phyloP scores from a whole-genome alignment of 345 rosid species.

The Cardamine resedifolia region DNA sequence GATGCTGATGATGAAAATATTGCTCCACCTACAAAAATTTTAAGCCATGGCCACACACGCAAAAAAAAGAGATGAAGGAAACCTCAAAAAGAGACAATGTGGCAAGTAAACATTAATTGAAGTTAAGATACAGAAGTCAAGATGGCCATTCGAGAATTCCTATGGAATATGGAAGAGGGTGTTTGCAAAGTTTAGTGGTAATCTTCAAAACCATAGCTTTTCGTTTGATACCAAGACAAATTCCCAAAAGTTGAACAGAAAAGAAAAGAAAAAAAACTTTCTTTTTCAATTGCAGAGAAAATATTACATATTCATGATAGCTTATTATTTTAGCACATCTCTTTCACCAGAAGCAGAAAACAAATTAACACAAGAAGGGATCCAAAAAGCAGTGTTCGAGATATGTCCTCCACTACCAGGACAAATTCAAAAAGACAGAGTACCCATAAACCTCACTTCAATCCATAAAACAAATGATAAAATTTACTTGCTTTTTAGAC shows the following conservation, averaged over 20 bases:
- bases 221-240: not conserved
- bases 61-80: not conserved
- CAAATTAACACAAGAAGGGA: not conserved
- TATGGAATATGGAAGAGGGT: not conserved
- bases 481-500: not conserved
- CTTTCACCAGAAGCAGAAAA: not conserved
- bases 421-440: slow-evolving; percentile 17
- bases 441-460: not conserved
- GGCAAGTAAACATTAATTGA: not conserved
- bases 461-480: slow-evolving; percentile 11
- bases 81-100: not conserved
- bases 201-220: slow-evolving; percentile 1
- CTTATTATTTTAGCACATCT: not conserved
- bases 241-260: not conserved
- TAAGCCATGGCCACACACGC: not conserved
- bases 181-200: not conserved
- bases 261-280: not conserved
- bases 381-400: slow-evolving; percentile 2
- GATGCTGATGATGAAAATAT: slow-evolving; percentile 3
- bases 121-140: not conserved
- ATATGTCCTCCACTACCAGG: slow-evolving; percentile 31
- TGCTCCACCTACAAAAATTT: not conserved
- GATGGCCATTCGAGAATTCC: not conserved
- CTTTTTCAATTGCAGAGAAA: not conserved
- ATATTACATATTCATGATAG: not conserved